Percentiles rank a stretch among this genome's conserved stretches.
phyloP scores from a whole-genome alignment of 441 rosid genomes.

The Pelargonium exstipulatum region DNA sequence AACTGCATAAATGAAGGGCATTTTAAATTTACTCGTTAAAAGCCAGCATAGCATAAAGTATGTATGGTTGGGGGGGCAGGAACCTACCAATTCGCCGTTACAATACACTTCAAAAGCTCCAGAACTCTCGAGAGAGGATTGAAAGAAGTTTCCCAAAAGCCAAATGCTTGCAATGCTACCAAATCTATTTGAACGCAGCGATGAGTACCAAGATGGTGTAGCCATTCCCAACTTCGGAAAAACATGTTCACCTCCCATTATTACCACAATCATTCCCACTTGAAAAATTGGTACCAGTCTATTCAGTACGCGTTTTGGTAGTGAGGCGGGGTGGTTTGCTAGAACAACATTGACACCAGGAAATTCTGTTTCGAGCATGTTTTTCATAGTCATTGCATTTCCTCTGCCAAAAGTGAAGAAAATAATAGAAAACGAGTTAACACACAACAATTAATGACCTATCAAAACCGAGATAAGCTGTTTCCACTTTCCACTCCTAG shows the following conservation, averaged over 20 bases:
- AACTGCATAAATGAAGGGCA: not conserved
- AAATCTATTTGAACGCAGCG: not conserved
- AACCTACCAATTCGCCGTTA: not conserved
- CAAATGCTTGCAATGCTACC: constrained; percentile 4
- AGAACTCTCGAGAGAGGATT: not conserved
- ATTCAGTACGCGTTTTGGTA: not conserved
- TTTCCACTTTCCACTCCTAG: too few species aligned
- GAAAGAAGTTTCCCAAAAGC: not conserved
- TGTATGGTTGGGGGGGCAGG: not conserved
- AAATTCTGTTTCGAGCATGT: not conserved
- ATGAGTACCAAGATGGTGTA: not conserved
- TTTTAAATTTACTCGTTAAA: not conserved
- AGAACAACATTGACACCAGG: not conserved
- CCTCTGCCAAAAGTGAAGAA: not conserved
- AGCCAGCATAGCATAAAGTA: not conserved
- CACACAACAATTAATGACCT: not conserved
- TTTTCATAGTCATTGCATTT: not conserved
- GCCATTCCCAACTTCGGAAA: constrained; percentile 1
- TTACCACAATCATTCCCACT: not conserved
- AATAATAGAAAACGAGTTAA: too few species aligned
- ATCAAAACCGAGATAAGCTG: not conserved
- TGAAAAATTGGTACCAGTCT: not conserved
- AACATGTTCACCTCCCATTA: constrained; percentile 2
- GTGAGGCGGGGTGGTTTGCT: not conserved
- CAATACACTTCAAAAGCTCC: constrained; percentile 1